Percentiles rank a stretch among this genome's conserved stretches.
phyloP scores from a whole-genome alignment of 495 filamentous ascomycete species.

The Cudoniella acicularis region DNA sequence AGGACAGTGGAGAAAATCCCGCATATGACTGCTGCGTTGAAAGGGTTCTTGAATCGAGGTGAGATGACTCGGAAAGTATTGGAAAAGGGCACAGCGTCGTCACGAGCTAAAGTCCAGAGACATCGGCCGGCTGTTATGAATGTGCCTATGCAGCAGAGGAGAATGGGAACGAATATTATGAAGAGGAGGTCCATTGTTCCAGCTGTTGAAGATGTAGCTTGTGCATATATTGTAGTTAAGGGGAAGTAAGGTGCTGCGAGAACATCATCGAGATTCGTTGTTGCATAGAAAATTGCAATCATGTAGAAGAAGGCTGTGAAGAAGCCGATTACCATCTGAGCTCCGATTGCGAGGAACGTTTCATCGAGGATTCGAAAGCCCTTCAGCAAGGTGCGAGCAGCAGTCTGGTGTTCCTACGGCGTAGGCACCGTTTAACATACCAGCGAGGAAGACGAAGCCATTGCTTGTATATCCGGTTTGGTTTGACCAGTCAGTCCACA shows the following conservation, averaged over 20 bases:
- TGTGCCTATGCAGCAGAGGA: slow-evolving; percentile 55
- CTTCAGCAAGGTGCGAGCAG: slow-evolving; percentile 76
- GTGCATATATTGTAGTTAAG: slow-evolving; percentile 70
- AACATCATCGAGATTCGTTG: slow-evolving; percentile 58
- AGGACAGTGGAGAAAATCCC: slow-evolving; percentile 53
- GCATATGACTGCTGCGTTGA: slow-evolving; percentile 55
- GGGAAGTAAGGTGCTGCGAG: slow-evolving; percentile 60
- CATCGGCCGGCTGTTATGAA: slow-evolving; percentile 17
- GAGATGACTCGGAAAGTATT: slow-evolving; percentile 35
- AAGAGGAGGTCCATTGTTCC: slow-evolving; percentile 64
- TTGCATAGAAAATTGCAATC: slow-evolving; percentile 68
- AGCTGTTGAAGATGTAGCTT: slow-evolving; percentile 62
- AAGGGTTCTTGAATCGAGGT: slow-evolving; percentile 46
- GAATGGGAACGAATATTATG: slow-evolving; percentile 61
- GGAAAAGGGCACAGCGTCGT: slow-evolving; percentile 45
- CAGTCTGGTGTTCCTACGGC: slow-evolving; percentile 79
- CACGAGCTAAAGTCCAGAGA: slow-evolving; percentile 76
- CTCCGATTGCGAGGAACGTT: slow-evolving; percentile 60
- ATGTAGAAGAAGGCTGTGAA: slow-evolving; percentile 66
- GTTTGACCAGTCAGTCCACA: slow-evolving; percentile 43
- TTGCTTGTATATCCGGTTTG: slow-evolving; percentile 32
- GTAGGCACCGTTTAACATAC: slow-evolving; percentile 83
- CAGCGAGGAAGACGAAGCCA: slow-evolving; percentile 74
- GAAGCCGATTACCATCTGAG: slow-evolving; percentile 58
- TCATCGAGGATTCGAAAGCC: slow-evolving; percentile 46